Evolutionary conservation across 495 filamentous ascomycete species (phyloP).

Genomic region (Aspergillus cavernicola): DNA sequence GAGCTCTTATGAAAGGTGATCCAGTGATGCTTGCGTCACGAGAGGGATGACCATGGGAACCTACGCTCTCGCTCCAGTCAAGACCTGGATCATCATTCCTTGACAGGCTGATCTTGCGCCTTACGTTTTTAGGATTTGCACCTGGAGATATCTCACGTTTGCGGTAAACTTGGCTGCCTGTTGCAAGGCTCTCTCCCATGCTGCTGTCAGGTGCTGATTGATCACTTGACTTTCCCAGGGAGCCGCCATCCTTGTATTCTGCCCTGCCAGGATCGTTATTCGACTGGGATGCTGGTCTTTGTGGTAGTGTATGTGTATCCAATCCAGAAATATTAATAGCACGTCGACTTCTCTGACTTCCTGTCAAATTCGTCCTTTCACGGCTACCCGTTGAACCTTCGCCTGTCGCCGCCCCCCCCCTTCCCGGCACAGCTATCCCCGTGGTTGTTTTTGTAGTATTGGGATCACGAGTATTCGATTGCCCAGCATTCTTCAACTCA

Average conservation of each 20-base stretch:
- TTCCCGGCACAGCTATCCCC: constrained; percentile 42
- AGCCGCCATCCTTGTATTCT: too few relatives aligned
- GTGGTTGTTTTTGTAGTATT: constrained; percentile 33
- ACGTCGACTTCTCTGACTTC: constrained; percentile 23
- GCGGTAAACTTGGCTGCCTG: constrained; percentile 9
- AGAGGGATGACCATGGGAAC: constrained; percentile 26
- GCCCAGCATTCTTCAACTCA: constrained; percentile 26
- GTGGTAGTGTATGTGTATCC: constrained; percentile 14
- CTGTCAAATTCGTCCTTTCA: constrained; percentile 24
- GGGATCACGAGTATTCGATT: constrained; percentile 29
- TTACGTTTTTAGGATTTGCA: constrained; percentile 16
- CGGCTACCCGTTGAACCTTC: constrained; percentile 24
- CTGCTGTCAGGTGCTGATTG: constrained; percentile 12
- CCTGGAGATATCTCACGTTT: constrained; percentile 28
- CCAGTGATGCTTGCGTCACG: constrained; percentile 41
- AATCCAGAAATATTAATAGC: constrained; percentile 15
- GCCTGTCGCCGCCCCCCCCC: constrained; percentile 32
- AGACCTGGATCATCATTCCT: constrained; percentile 17
- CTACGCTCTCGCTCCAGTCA: constrained; percentile 18
- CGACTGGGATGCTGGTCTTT: constrained; percentile 11
- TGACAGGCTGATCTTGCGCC: constrained; percentile 18
- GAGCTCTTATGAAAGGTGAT: constrained; percentile 39
- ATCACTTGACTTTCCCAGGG: constrained; percentile 9
- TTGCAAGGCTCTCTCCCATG: constrained; percentile 7
- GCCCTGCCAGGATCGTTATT: constrained; percentile 11